Conservation (phyloP, 2,329 filamentous ascomycete genomes). For the Cryoendolithus antarcticus region DNA sequence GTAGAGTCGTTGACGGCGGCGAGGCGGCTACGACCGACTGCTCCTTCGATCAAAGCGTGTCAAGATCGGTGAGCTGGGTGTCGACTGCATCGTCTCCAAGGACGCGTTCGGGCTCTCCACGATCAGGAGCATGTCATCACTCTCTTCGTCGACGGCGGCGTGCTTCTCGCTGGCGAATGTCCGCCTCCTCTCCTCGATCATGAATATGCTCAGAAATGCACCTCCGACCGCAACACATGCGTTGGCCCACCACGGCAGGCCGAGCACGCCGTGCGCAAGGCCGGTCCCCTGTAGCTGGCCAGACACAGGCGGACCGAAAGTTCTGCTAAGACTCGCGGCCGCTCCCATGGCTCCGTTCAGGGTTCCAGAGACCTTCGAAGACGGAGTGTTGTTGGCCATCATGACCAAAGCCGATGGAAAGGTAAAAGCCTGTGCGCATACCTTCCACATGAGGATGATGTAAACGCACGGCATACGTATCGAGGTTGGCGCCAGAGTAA, state of each 20-base stretch:
- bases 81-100: constrained; percentile 14
- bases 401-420: constrained; percentile 87
- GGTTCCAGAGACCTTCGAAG: constrained; percentile 70
- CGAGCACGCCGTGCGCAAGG: constrained; percentile 67
- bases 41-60: constrained; percentile 7
- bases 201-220: constrained; percentile 60
- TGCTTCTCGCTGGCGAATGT: constrained; percentile 18
- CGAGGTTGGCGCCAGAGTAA: constrained; percentile 65
- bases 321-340: constrained; percentile 76
- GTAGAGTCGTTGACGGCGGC: too few species aligned
- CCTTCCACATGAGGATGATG: constrained; percentile 73
- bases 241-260: constrained; percentile 87
- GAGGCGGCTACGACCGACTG: background rate
- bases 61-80: constrained; percentile 18
- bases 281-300: constrained; percentile 75
- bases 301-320: constrained; percentile 78
- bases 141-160: constrained; percentile 7
- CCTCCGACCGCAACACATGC: constrained; percentile 64
- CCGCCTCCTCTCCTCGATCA: constrained; percentile 32
- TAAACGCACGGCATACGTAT: constrained; percentile 67
- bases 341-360: constrained; percentile 90
- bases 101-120: constrained; percentile 15
- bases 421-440: constrained; percentile 78
- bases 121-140: constrained; percentile 7
- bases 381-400: constrained; percentile 76